Evolutionary conservation across 495 filamentous ascomycete genomes (phyloP).

Genomic region (Aspergillus indologenus): DNA sequence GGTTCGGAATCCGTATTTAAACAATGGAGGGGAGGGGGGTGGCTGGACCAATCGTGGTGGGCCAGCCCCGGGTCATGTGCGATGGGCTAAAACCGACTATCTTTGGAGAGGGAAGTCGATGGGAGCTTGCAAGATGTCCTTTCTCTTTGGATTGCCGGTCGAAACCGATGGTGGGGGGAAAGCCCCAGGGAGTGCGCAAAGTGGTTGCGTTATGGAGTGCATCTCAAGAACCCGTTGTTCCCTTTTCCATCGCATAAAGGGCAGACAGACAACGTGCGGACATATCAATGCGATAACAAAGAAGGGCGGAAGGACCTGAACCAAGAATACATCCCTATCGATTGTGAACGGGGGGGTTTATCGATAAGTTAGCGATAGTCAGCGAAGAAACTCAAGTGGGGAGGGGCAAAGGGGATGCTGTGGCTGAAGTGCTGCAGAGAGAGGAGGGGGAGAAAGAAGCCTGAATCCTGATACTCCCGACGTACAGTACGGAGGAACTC

Average conservation of each 20-base stretch:
- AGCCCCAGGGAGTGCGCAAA: background rate
- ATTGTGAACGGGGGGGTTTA: background rate
- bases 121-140: background rate
- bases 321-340: background rate
- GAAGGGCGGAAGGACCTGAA: background rate
- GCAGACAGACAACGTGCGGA: background rate
- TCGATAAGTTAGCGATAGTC: background rate
- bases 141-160: background rate
- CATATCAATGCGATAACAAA: background rate
- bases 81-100: background rate
- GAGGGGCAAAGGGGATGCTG: background rate
- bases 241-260: background rate
- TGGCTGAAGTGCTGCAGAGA: background rate
- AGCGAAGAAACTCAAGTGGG: background rate
- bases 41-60: slow-evolving; percentile 30
- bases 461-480: background rate
- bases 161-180: background rate
- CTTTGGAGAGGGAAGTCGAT: background rate
- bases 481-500: background rate
- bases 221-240: background rate
- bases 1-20: background rate
- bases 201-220: background rate
- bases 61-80: slow-evolving; percentile 22
- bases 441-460: background rate
- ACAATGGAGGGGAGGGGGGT: slow-evolving; percentile 15